Conservation (phyloP, 2,329 filamentous ascomycete species). For the Fusarium nisikadoi region DNA sequence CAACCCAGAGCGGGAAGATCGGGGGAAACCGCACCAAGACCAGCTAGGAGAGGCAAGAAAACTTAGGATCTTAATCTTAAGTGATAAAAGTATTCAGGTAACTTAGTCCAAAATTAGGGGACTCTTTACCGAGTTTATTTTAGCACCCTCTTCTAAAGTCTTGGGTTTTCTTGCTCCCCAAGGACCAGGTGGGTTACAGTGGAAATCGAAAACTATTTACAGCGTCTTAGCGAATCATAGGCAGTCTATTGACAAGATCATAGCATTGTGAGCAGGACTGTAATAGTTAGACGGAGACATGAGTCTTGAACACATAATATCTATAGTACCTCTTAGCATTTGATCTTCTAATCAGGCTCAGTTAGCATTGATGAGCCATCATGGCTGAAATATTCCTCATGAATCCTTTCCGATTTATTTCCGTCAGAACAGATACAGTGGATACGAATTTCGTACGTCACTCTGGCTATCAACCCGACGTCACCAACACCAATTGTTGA, state of each 20-base stretch:
- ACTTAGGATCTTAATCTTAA: no score
- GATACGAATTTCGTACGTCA: constrained; percentile 30
- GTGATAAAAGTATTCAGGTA: no score
- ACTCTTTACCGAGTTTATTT: no score
- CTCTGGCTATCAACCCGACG: constrained; percentile 38
- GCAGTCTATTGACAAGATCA: neutral
- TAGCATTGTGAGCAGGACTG: neutral
- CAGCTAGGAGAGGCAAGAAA: no score
- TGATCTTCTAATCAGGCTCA: neutral
- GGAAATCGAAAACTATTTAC: neutral
- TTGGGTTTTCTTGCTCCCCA: no score
- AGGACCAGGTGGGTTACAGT: neutral
- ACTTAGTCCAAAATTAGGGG: no score
- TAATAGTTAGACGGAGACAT: neutral
- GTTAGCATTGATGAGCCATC: neutral
- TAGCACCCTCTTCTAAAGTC: no score
- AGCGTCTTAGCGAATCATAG: neutral
- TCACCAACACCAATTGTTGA: constrained; percentile 39
- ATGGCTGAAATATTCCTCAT: neutral
- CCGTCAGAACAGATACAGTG: neutral
- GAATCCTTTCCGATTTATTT: constrained; percentile 5
- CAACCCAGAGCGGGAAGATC: constrained; percentile 17
- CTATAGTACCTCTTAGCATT: neutral
- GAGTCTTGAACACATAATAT: neutral
- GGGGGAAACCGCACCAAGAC: constrained; percentile 27